Evolutionary conservation across 148 eudicot genomes (phyloP).

Genomic region (Diospyros lotus): DNA sequence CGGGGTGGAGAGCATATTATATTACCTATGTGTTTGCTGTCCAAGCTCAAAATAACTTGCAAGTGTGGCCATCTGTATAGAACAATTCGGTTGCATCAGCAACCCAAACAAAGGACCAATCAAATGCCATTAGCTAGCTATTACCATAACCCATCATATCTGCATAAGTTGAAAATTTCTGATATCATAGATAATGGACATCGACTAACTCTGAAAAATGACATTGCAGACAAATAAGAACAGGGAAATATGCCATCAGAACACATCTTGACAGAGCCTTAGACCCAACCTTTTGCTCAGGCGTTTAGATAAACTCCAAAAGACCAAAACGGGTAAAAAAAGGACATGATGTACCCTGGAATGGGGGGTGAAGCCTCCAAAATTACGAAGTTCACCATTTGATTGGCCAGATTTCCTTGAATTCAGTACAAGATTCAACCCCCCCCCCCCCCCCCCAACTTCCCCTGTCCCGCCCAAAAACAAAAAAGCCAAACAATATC

Average conservation of each 20-base stretch:
- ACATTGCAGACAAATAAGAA: background rate
- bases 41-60: conserved; percentile 95
- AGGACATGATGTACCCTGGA: background rate
- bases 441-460: background rate
- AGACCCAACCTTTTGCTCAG: background rate
- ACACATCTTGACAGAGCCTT: background rate
- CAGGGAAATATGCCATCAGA: background rate
- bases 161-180: background rate
- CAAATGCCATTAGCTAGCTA: background rate
- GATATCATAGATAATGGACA: too few relatives aligned
- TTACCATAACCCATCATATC: background rate
- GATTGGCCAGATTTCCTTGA: background rate
- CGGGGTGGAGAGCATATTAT: background rate
- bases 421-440: background rate
- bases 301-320: background rate
- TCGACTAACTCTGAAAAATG: too few relatives aligned
- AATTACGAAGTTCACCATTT: background rate
- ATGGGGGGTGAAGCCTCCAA: background rate
- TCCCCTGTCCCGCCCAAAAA: background rate
- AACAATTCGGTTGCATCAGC: conserved; percentile 12
- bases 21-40: conserved; percentile 84
- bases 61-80: conserved; percentile 87
- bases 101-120: background rate
- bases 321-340: background rate
- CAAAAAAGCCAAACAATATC: background rate